Base-by-base conservation (phyloP, 2,329 filamentous ascomycete genomes). In the Paecilomyces sp. region DNA sequence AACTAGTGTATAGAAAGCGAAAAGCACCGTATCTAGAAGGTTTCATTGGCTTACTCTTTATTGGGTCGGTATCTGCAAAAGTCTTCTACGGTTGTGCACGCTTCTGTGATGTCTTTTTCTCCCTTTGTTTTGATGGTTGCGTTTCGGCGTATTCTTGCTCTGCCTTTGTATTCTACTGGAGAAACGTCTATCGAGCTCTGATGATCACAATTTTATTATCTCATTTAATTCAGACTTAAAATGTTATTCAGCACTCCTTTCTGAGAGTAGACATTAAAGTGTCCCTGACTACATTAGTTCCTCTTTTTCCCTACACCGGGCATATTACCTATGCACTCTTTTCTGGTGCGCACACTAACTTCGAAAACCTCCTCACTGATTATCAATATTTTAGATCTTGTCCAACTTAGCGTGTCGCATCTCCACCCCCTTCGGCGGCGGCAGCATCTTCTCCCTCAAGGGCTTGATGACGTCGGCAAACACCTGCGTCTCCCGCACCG, bases 1-100 rank as follows among this genome's bases (percentile, higher is more conserved):
- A 11, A 47, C 41, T 8, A 47, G 6, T 47, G 1, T 57, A 70
- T 73, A 91, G 88, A 90, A 78, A 90, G 86, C 73, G 88, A 90
- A 72, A 90, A 90, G 75, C 88, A 90, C 76, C 85, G 88, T 54
- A 85, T 89, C 66, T 89, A 71, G 67, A 53, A 18, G 31, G 28
- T 33, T 57, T 25, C 36, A n/a, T n/a, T n/a, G 57, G 58, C 25
- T 51, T 31, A 56, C 30, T 55, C 41, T 33, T 15, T 52, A 30
- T 22, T 60, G 53, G 36, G 57, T 53, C 58, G 57, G 58, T 52
- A 60, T 34, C 47, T 18, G 25, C 50, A 57, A 58, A 60, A 58
- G 54, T 63, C 60, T 54, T 61, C 55, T 57, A 22, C n/a, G 41
- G 56, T 62, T 55, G 62, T 56, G 60, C 61, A 65, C 47, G 58